Evolutionary conservation across 139 green algal species (phyloP).

Genomic region (Chlamydomonas sp.): DNA sequence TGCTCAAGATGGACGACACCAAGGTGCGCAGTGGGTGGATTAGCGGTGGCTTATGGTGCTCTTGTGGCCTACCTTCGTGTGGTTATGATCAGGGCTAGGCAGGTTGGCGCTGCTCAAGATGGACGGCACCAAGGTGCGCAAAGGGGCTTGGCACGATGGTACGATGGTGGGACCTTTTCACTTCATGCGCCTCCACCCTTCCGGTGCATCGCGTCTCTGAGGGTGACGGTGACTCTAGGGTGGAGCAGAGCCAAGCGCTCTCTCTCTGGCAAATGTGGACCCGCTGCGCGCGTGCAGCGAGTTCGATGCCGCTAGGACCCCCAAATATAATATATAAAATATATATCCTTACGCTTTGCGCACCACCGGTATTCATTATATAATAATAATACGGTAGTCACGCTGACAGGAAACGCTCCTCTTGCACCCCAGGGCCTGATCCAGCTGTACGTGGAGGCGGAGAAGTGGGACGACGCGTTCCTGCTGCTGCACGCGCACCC

Average conservation of each 20-base stretch:
- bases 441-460: slow-evolving; percentile 65
- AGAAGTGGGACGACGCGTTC: slow-evolving; percentile 78
- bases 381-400: too few relatives aligned
- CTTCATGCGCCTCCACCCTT: too few relatives aligned
- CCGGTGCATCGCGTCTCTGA: too few relatives aligned
- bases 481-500: slow-evolving; percentile 66
- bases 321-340: too few relatives aligned
- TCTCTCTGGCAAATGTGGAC: too few relatives aligned
- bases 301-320: too few relatives aligned
- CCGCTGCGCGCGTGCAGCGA: too few relatives aligned
- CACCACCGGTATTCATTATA: not conserved
- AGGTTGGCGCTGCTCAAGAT: slow-evolving; percentile 72
- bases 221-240: too few relatives aligned
- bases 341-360: not conserved
- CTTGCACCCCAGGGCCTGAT: slow-evolving; percentile 43
- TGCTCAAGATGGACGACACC: slow-evolving; percentile 74
- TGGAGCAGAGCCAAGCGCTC: too few relatives aligned
- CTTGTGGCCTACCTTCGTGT: not conserved
- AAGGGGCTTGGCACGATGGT: too few relatives aligned
- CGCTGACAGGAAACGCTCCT: too few relatives aligned
- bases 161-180: too few relatives aligned
- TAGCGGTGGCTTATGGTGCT: not conserved
- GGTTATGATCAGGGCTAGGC: slow-evolving; percentile 58
- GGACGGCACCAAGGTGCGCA: slow-evolving; percentile 47
- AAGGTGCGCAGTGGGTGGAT: slow-evolving; percentile 7